Evolutionary conservation across 2,329 filamentous ascomycete genomes (phyloP), one percentile per base, ranked within the genome.

Genomic region (Dactylonectria estremocensis): DNA sequence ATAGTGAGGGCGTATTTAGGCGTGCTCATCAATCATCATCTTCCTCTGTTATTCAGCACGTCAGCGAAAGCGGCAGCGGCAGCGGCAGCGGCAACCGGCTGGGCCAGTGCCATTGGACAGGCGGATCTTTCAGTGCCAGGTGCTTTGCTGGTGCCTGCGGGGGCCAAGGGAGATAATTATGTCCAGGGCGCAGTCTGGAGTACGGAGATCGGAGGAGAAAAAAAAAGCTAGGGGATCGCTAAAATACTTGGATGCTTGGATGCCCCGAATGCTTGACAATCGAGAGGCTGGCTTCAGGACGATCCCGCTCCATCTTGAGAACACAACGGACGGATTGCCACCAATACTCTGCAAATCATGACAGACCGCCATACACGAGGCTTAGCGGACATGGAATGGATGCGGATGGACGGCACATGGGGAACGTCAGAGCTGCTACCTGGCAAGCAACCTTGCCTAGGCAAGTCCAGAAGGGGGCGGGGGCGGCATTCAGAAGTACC

Each of bases 61-160:
- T 68, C 71, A 64, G 58, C 62, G 43, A 62, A 67, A 66, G 62
- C 64, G 66, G 64, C 49, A 67, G 59, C 59, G 58, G 64, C 64
- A 68, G 57, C 60, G 53, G 64, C 60, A 54, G 55, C 55, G 49
- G 55, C 22, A 65, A 57, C 48, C 62, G 49, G 63, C 35, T 58
- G 56, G 24, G 54, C 54, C 43, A 68, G 61, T 54, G 54, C 57
- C 43, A 68, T 59, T 54, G 68, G 50, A 31, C 59, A 69, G 64
- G 57, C 63, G 66, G 52, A 59, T 55, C 56, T 37, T 18, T 33
- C 40, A 55, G 24, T 48, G 52, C 57, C 59, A 52, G 63, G 57
- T 66, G 64, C 52, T 54, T 45, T 64, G 54, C 7, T 28, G 54
- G 46, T 59, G 33, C 53, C 46, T 54, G 55, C 46, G 55, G 61